phyloP scores from a whole-genome alignment of 2,329 filamentous ascomycete genomes.

The Lithohypha guttulata region DNA sequence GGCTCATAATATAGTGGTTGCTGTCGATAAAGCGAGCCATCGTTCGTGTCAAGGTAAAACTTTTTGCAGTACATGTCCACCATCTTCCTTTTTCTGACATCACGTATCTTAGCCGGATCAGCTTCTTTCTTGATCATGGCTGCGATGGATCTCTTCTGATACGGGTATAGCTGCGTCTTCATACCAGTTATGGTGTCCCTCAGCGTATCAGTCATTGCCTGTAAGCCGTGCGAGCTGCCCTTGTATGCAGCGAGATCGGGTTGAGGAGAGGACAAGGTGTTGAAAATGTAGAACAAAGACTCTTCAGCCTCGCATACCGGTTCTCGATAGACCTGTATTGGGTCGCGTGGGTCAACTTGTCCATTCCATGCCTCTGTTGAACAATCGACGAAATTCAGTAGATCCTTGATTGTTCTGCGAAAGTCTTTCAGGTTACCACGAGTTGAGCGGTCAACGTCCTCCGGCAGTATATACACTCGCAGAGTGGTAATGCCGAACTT shows the following conservation, averaged over 20 bases:
- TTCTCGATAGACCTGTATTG: conserved; percentile 13
- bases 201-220: conserved; percentile 30
- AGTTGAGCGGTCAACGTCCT: conserved; percentile 29
- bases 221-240: conserved; percentile 24
- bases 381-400: conserved; percentile 32
- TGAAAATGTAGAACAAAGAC: conserved; percentile 41
- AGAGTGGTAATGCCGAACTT: conserved; percentile 19
- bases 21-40: conserved; percentile 51
- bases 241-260: conserved; percentile 25
- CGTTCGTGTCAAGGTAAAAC: conserved; percentile 63
- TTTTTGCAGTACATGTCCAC: conserved; percentile 48
- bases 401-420: conserved; percentile 27
- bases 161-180: conserved; percentile 57
- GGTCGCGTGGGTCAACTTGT: conserved; percentile 13
- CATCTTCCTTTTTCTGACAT: conserved; percentile 58
- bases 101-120: conserved; percentile 52
- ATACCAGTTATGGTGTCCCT: conserved; percentile 26
- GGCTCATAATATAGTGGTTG: conserved; percentile 63
- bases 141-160: conserved; percentile 70
- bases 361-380: conserved; percentile 32
- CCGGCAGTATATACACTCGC: conserved; percentile 32
- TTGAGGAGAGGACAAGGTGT: conserved; percentile 34
- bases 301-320: conserved; percentile 27
- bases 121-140: conserved; percentile 75
- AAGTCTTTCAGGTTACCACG: conserved; percentile 27